Percentiles rank a stretch among this genome's conserved stretches.
These are phyloP conservation scores for Raffaelea arxii DNA, from an alignment of 2,329 filamentous ascomycete species.

Conservation along the genomic window DNA sequence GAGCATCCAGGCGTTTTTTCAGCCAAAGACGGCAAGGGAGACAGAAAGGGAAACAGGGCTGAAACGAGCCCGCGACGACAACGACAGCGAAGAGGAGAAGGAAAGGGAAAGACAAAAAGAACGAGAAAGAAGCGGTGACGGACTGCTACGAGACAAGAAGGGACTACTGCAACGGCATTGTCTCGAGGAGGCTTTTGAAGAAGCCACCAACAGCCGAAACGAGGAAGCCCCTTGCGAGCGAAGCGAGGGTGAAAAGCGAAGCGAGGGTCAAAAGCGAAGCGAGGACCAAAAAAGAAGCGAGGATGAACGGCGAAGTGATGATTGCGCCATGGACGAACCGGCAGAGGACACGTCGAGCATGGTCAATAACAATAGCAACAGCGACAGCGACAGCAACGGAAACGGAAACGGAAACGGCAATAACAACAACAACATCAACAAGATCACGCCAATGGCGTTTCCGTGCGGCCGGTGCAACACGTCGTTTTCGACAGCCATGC, in stretches of 20 bases:
- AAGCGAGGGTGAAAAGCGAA: too few relatives aligned
- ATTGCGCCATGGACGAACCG: conserved; percentile 3
- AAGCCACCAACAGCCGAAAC: too few relatives aligned
- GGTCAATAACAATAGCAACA: neutral
- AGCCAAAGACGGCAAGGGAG: neutral
- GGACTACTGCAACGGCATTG: neutral
- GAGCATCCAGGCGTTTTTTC: conserved; percentile 74
- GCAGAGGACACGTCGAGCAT: conserved; percentile 6
- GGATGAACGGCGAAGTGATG: too few relatives aligned
- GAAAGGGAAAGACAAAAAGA: neutral
- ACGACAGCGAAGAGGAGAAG: neutral
- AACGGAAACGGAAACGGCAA: neutral
- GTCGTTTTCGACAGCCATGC: conserved; percentile 44
- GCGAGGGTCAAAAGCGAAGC: too few relatives aligned
- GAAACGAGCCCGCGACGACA: neutral
- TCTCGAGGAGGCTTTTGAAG: neutral
- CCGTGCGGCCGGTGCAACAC: conserved; percentile 58
- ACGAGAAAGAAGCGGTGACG: neutral
- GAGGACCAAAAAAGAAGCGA: too few relatives aligned
- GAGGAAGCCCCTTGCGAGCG: too few relatives aligned
- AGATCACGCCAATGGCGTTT: neutral
- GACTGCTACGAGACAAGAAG: neutral
- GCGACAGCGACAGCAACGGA: neutral
- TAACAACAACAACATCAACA: neutral
- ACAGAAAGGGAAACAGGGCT: neutral